These are phyloP conservation scores for Clavaria fumosa DNA, from an alignment of 768 basidiomycete species.

Conservation along the genomic window DNA sequence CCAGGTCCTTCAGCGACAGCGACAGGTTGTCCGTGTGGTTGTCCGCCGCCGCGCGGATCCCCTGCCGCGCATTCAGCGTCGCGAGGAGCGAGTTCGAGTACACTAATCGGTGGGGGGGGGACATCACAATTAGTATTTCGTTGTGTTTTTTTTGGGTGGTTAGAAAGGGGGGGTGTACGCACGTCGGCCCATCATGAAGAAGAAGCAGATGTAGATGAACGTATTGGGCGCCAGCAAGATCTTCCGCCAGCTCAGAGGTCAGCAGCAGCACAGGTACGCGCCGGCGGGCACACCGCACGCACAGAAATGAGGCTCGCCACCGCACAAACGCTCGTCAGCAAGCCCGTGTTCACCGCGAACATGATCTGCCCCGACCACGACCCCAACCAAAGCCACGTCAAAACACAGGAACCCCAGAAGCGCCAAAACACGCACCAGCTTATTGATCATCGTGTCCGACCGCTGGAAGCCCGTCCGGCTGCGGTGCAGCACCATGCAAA, in stretches of 20 bases:
- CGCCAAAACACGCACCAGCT: slow-evolving; percentile 22
- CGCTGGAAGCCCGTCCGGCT: slow-evolving; percentile 38
- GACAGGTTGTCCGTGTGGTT: slow-evolving; percentile 15
- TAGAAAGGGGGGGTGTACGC: slow-evolving; percentile 12
- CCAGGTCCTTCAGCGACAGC: slow-evolving; percentile 9
- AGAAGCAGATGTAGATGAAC: slow-evolving; percentile 35
- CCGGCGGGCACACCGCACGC: slow-evolving; percentile 8
- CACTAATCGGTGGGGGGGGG: too few relatives aligned
- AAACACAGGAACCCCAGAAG: not conserved
- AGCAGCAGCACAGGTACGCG: not conserved
- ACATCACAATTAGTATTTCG: not conserved
- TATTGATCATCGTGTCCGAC: slow-evolving; percentile 39
- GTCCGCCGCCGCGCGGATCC: slow-evolving; percentile 21
- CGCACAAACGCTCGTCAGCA: slow-evolving; percentile 28
- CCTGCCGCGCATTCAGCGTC: slow-evolving; percentile 32
- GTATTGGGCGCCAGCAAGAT: slow-evolving; percentile 22
- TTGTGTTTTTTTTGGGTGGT: not conserved
- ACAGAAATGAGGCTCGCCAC: slow-evolving; percentile 33
- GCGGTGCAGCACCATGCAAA: slow-evolving; percentile 29
- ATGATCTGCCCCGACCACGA: slow-evolving; percentile 26
- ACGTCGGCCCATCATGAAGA: slow-evolving; percentile 37
- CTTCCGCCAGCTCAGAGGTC: slow-evolving; percentile 11
- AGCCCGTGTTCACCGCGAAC: slow-evolving; percentile 39
- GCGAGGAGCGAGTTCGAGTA: slow-evolving; percentile 39
- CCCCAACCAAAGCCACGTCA: not conserved